Evolutionary conservation across 1,284 basidiomycete species (phyloP).

Genomic region (Apiotrichum akiyoshidainum): DNA sequence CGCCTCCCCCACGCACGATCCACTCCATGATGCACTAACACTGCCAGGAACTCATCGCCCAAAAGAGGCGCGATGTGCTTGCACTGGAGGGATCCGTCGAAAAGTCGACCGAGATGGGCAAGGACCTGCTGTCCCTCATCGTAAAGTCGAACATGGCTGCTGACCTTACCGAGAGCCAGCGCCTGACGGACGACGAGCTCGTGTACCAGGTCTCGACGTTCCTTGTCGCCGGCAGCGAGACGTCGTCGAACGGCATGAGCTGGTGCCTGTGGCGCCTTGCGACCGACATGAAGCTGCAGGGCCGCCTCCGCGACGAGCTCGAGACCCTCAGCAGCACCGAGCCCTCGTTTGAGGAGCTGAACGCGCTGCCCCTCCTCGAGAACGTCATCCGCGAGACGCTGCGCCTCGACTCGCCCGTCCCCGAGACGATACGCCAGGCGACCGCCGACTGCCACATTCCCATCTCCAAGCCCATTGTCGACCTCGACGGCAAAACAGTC

Average conservation of each 20-base stretch:
- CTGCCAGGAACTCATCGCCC: slow-evolving; percentile 55
- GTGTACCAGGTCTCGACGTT: slow-evolving; percentile 76
- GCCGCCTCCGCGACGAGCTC: slow-evolving; percentile 59
- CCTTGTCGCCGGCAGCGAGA: slow-evolving; percentile 65
- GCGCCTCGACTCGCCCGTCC: slow-evolving; percentile 64
- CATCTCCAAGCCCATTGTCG: slow-evolving; percentile 51
- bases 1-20: no score
- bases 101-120: slow-evolving; percentile 53
- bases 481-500: slow-evolving; percentile 42
- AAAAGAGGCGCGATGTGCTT: slow-evolving; percentile 48
- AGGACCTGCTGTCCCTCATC: slow-evolving; percentile 52
- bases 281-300: slow-evolving; percentile 57
- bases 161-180: slow-evolving; percentile 57
- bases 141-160: slow-evolving; percentile 59
- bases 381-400: slow-evolving; percentile 66
- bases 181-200: slow-evolving; percentile 64
- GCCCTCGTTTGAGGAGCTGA: slow-evolving; percentile 45
- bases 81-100: slow-evolving; percentile 28
- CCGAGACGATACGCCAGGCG: slow-evolving; percentile 61
- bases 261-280: slow-evolving; percentile 73
- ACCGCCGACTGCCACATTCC: slow-evolving; percentile 63
- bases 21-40: not conserved
- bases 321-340: slow-evolving; percentile 45
- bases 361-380: slow-evolving; percentile 58
- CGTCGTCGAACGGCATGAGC: slow-evolving; percentile 65